phyloP scores from a whole-genome alignment of 352 stramenopile species.

The Globisporangium cederbergense region DNA sequence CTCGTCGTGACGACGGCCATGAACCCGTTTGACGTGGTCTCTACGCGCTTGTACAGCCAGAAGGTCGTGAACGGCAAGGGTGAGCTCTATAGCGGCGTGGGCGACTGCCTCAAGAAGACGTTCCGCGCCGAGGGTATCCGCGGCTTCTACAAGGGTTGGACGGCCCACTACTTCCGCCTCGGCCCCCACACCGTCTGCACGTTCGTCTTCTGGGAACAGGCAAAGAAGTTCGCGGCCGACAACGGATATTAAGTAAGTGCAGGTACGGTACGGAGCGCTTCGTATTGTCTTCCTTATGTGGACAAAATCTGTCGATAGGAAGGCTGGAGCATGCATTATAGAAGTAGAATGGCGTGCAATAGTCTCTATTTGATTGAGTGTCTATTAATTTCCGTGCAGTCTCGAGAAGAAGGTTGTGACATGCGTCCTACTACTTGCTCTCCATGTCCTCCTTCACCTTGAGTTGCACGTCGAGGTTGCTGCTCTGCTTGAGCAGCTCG shows the following conservation, averaged over 20 bases:
- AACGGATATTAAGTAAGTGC: conserved; percentile 48
- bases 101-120: conserved; percentile 81
- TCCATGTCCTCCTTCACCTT: conserved; percentile 19
- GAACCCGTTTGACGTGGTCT: conserved; percentile 89
- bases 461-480: conserved; percentile 53
- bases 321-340: not conserved
- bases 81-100: conserved; percentile 66
- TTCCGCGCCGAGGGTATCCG: conserved; percentile 71
- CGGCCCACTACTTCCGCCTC: conserved; percentile 84
- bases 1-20: conserved; percentile 81
- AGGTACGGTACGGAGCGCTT: not conserved
- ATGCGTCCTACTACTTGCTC: conserved; percentile 6
- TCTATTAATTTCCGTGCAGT: not conserved
- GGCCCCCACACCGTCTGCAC: conserved; percentile 85
- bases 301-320: not conserved
- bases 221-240: conserved; percentile 62
- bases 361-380: not conserved
- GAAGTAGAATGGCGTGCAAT: not conserved
- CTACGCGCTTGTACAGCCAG: conserved; percentile 84
- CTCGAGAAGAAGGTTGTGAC: not conserved
- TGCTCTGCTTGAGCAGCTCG: conserved; percentile 95
- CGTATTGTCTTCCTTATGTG: not conserved
- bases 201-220: conserved; percentile 86
- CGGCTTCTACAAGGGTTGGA: conserved; percentile 87
- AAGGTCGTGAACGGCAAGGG: conserved; percentile 85